A percentile compares a stretch with the other conserved stretches of the same genome.
Conservation (phyloP, 768 basidiomycete species). For the Suillus lakei region DNA sequence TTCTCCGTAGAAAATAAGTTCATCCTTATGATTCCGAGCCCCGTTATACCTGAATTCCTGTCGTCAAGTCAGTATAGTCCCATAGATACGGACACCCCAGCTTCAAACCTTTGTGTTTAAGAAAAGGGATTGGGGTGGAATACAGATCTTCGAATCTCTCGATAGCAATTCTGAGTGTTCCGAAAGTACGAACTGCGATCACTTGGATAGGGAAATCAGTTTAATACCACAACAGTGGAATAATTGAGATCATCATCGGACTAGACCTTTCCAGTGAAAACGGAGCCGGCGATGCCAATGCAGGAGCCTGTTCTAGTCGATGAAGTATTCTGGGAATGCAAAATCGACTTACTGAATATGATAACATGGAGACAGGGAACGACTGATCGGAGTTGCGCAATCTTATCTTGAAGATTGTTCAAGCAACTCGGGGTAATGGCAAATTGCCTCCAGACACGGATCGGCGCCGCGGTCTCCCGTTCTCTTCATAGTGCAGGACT, state of each 20-base stretch:
- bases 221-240: background rate
- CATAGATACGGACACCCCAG: background rate
- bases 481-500: background rate
- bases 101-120: background rate
- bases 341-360: constrained; percentile 6
- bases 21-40: background rate
- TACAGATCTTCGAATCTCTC: background rate
- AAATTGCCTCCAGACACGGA: constrained; percentile 26
- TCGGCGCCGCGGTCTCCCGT: constrained; percentile 18
- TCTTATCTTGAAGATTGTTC: background rate
- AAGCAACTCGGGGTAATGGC: constrained; percentile 19
- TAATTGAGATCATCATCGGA: background rate
- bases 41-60: too few relatives aligned
- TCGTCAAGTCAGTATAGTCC: background rate
- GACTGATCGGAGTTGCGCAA: background rate
- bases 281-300: constrained; percentile 1
- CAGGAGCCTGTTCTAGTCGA: background rate
- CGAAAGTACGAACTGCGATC: constrained; percentile 1
- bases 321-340: background rate
- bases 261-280: constrained; percentile 1
- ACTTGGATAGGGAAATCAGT: background rate
- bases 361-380: background rate
- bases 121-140: background rate
- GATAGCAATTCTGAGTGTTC: too few relatives aligned
- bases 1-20: constrained; percentile 5